Evolutionary conservation across 2,329 filamentous ascomycete genomes (phyloP).

Genomic region (Rutstroemia sydowiana): DNA sequence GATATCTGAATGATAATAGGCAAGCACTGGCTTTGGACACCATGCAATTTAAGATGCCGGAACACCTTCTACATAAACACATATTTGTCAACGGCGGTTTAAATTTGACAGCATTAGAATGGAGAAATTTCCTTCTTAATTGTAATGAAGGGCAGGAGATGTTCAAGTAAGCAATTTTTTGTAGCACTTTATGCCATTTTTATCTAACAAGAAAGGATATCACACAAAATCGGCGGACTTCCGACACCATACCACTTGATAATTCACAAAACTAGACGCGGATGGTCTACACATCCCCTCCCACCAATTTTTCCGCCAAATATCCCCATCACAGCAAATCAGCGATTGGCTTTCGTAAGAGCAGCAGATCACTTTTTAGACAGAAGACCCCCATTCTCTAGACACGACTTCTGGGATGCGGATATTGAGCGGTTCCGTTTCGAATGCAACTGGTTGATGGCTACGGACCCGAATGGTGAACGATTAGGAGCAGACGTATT

Average conservation of each 20-base stretch:
- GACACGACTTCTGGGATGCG: slow-evolving; percentile 3
- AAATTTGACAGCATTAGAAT: background rate
- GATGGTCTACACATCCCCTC: background rate
- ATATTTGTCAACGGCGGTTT: slow-evolving; percentile 4
- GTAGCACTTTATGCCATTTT: too few relatives aligned
- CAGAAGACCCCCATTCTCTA: slow-evolving; percentile 2
- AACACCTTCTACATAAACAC: background rate
- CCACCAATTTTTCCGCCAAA: background rate
- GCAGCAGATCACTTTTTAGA: background rate
- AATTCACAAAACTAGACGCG: background rate
- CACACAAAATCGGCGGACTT: background rate
- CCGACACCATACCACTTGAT: slow-evolving; percentile 5
- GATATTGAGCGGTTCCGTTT: background rate
- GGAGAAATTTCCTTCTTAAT: slow-evolving; percentile 5
- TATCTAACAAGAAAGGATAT: background rate
- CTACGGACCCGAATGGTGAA: background rate
- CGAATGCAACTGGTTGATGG: background rate
- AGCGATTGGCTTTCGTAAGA: background rate
- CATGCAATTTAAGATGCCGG: slow-evolving; percentile 6
- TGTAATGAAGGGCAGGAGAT: background rate
- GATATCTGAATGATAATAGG: background rate
- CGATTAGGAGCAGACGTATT: background rate
- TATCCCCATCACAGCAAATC: background rate
- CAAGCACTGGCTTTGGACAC: slow-evolving; percentile 4
- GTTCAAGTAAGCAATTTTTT: background rate